Evolutionary conservation across 2,329 filamentous ascomycete genomes (phyloP).

Genomic region (Geosmithia morbida): DNA sequence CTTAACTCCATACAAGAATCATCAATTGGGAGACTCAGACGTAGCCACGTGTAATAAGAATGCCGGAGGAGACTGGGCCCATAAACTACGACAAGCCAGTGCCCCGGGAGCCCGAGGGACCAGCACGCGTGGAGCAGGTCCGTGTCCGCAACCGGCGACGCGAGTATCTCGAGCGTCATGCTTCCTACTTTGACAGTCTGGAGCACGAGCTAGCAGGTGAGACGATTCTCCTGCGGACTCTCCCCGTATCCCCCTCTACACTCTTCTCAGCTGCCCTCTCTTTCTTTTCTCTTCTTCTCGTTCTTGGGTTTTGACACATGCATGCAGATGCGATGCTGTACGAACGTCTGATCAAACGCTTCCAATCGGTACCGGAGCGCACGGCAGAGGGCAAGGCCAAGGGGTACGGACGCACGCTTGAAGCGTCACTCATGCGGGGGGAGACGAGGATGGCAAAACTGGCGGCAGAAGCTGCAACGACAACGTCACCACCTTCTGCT

Average conservation of each 20-base stretch:
- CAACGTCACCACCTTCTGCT: background rate
- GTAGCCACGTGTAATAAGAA: background rate
- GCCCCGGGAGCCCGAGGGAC: constrained; percentile 11
- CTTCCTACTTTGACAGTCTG: constrained; percentile 49
- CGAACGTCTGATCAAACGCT: constrained; percentile 63
- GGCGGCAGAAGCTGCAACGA: background rate
- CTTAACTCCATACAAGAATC: too few species aligned
- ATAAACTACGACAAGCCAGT: constrained; percentile 1
- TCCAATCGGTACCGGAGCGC: constrained; percentile 59
- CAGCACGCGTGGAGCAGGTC: constrained; percentile 29
- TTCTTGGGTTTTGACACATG: too few species aligned
- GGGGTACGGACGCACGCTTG: constrained; percentile 65
- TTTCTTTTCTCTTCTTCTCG: too few species aligned
- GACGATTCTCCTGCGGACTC: constrained; percentile 3
- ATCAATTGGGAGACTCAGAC: too few species aligned
- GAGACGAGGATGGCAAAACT: constrained; percentile 57
- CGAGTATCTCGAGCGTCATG: constrained; percentile 58
- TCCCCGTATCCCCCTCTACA: background rate
- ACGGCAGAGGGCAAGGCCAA: constrained; percentile 58
- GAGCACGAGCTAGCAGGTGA: constrained; percentile 42
- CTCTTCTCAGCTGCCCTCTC: too few species aligned
- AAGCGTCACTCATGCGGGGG: constrained; percentile 62
- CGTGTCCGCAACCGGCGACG: constrained; percentile 62
- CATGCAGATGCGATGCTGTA: constrained; percentile 63
- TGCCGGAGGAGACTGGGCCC: background rate